Evolutionary conservation across 176 grass and related monocot genomes (phyloP), one percentile per base, ranked within the genome.

Genomic region (Avena eriantha): DNA sequence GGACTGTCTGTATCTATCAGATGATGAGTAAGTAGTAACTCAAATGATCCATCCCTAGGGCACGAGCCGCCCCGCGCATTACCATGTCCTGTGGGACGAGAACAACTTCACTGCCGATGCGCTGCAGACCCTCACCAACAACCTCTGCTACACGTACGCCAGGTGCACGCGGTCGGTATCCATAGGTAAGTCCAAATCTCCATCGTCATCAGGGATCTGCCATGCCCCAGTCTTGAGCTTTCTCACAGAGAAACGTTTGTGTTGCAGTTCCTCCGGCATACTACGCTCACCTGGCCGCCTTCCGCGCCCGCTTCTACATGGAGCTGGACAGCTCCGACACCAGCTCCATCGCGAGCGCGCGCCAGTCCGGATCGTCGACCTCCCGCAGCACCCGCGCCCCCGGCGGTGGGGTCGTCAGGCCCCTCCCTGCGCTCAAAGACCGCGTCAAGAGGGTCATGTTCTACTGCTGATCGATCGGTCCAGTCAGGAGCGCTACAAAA

Each of bases 101-200:
- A 97, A 97, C 75, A 95, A 95, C 34, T 95, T 97, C 85, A 91
- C 87, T 2, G 89, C 95, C 12, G 95, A 95, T 84, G 84, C 50
- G 5, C 58, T 97, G 69, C 95, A 97, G 85, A 95, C 84, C 29
- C 86, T 97, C 16, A 97, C 95, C 24, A 93, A 97, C 85, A 95
- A 97, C 68, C 92, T 97, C 35, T 95, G 92, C 69, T 97, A 97
- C 92, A 97, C 95, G 95, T 97, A 94, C 46, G 95, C 95, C 21
- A 90, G 95, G 83, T 97, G 95, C 85, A 94, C 92, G 0, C 92
- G 92, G 3, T 97, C 95, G 15, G 92, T 97, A 16, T 97, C 95
- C 4, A 94, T 97, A 7, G 94, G 94, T 97, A 88, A 75, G 92
- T 36, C 43, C 7, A 16, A 43, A 77, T 15, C 10, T 14, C 1